These are phyloP conservation scores for Carex scoparia DNA, from an alignment of 176 grass and related monocot genomes.

Conservation along the genomic window DNA sequence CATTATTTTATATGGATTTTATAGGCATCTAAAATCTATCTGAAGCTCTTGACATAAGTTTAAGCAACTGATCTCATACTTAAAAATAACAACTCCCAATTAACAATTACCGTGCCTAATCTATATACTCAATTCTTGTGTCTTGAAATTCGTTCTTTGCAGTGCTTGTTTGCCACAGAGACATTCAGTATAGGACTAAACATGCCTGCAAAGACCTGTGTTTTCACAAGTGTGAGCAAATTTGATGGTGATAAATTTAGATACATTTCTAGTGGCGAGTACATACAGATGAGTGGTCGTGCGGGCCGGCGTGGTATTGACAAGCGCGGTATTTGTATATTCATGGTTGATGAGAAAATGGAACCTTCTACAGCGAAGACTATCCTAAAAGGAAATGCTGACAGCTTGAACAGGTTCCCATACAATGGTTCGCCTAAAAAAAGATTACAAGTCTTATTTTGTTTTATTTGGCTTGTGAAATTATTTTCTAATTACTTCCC, in stretches of 20 bases:
- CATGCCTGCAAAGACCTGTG: slow-evolving; percentile 98
- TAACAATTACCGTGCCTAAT: neutral
- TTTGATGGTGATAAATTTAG: slow-evolving; percentile 93
- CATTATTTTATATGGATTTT: neutral
- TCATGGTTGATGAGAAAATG: slow-evolving; percentile 98
- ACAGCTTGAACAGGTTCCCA: slow-evolving; percentile 89
- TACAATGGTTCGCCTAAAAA: neutral
- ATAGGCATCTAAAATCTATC: neutral
- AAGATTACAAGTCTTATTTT: neutral
- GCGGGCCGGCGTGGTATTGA: slow-evolving; percentile 92
- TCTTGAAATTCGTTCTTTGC: slow-evolving; percentile 31
- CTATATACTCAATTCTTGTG: neutral
- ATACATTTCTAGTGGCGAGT: slow-evolving; percentile 91
- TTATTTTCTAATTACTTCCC: slow-evolving; percentile 4
- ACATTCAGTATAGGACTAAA: slow-evolving; percentile 99
- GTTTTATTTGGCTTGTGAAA: neutral
- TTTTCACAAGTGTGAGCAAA: slow-evolving; percentile 94
- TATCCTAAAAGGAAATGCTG: slow-evolving; percentile 89
- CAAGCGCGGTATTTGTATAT: slow-evolving; percentile 85
- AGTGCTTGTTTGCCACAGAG: slow-evolving; percentile 97
- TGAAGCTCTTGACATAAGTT: neutral
- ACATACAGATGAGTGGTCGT: slow-evolving; percentile 98
- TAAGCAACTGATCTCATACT: neutral
- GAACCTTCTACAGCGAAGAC: slow-evolving; percentile 93
- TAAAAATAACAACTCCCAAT: neutral